Evolutionary conservation across 805 yeast species (phyloP), one percentile per base, ranked within the genome.

Genomic region (Kuraishia hungarica): DNA sequence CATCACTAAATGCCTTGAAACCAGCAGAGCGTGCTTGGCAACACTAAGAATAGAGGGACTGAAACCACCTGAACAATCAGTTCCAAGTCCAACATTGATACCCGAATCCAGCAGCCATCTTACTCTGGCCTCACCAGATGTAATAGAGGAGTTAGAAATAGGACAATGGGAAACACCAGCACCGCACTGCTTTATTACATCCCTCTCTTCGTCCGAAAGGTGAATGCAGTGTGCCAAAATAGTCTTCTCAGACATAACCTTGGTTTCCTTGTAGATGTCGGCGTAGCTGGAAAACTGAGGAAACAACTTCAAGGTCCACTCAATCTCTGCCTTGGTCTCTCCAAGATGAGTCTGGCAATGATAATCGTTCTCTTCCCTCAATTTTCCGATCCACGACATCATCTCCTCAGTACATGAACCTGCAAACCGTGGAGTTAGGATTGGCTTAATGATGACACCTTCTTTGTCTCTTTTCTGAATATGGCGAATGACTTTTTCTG

Each of bases 141-240:
- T 83, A 54, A 91, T 75, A 23, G 91, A 82, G 1, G 94, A 81
- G 67, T 91, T 91, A 23, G 96, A 86, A 17, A 89, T 80, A 0
- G 97, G 97, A 70, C 97, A 91, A 68, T 92, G 97, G 4, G 93
- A 79, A 21, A 91, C 79, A 10, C 96, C 92, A 39, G 87, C 72
- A 2, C 78, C 70, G 39, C 76, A 75, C 10, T 64, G 58, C 59
- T 74, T 74, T 53, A 92, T 76, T 28, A 85, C 57, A 13, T 74
- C 68, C 23, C 84, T 73, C 66, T 91, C 97, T 2, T 75, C 74
- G 2, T 79, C 81, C 1, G 80, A 61, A 54, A 91, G 70, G 64
- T 90, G 94, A 26, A 92, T 74, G 22, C 91, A 93, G 65, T 91
- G 97, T 0, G 97, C 97, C 57, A 91, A 72, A 39, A 91, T 81